Base-by-base conservation (phyloP, 257 asterid species). In the Thymus quinquecostatus region DNA sequence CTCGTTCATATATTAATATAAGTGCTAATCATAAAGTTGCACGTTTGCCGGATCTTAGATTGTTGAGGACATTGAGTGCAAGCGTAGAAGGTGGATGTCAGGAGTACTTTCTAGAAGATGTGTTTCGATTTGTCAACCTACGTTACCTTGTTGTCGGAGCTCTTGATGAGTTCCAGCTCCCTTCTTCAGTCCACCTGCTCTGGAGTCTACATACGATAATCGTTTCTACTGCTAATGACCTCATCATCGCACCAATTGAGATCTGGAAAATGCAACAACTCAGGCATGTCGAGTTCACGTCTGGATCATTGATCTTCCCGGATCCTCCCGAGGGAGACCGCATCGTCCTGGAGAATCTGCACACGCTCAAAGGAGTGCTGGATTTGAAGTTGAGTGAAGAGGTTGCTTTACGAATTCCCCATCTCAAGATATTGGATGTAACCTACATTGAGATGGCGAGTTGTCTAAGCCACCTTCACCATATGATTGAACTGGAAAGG, bases 261-360 rank as follows among this genome's bases (percentile, higher is more conserved):
- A 10, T 58, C 10, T 58, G 63, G 63, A 10, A 58, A 2, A 58
- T 58, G 63, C 3, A 6, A 30, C 63, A 58, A 59, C 64, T 59
- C n/a, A 59, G 43, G 29, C 64, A 59, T 33, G 64, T 59, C 10
- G 11, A 59, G 1, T 57, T 57, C 27, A 12, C 6, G 1, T 1
- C 4, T 36, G 43, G 14, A 12, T 5, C 4, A 6, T 6, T 59
- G 45, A 28, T 1, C 12, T 43, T 60, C 29, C 65, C 30, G 0
- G 8, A 21, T 45, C 69, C 56, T 64, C 27, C 56, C 0, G 21
- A 21, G 21, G 21, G 21, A 21, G 21, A 21, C 21, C 21, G 21
- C 10, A 40, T 4, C 8, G n/a, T 43, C 12, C 4, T 45, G 55
- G 29, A 4, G 69, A 64, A 64, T 30, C 29, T 44, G 6, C 69